A percentile compares a stretch with the other conserved stretches of the same genome.
These are phyloP conservation scores for Aspergillus incahuasiensis DNA, from an alignment of 495 filamentous ascomycete species.

Conservation along the genomic window DNA sequence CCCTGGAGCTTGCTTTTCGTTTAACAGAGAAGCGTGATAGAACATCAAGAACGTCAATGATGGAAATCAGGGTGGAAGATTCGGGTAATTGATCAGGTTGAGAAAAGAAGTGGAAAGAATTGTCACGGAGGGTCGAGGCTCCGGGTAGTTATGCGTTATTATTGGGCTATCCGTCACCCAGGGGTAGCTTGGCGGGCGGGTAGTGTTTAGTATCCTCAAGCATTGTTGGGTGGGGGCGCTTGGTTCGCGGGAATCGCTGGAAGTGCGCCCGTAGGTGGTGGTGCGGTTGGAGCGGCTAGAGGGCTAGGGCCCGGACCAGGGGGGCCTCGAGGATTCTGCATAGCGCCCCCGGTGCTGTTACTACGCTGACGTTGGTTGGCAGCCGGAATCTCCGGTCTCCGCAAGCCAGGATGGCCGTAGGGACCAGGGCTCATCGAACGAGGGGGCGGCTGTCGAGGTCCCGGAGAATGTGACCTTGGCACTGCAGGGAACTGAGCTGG, in stretches of 20 bases:
- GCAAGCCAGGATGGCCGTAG: conserved; percentile 42
- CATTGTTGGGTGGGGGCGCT: conserved; percentile 6
- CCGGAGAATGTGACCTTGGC: conserved; percentile 44
- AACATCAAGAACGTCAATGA: background rate
- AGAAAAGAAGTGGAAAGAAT: background rate
- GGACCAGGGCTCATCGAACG: conserved; percentile 51
- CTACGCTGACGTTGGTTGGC: conserved; percentile 40
- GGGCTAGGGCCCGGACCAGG: conserved; percentile 58
- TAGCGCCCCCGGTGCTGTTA: conserved; percentile 47
- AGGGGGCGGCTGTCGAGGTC: conserved; percentile 32
- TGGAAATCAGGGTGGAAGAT: background rate
- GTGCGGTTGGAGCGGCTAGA: conserved; percentile 32
- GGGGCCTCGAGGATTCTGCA: conserved; percentile 36
- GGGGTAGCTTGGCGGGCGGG: background rate
- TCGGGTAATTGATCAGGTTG: background rate
- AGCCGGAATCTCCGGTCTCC: conserved; percentile 39
- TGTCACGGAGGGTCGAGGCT: background rate
- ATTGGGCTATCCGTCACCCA: background rate
- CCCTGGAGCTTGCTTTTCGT: background rate
- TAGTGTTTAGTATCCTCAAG: background rate
- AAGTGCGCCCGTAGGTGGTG: conserved; percentile 31
- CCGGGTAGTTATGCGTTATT: background rate
- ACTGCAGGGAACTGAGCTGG: conserved; percentile 23
- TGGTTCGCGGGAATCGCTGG: conserved; percentile 24
- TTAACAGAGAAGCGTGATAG: conserved; percentile 1